Conservation (phyloP, 441 rosid genomes). For the Erodium texanum region DNA sequence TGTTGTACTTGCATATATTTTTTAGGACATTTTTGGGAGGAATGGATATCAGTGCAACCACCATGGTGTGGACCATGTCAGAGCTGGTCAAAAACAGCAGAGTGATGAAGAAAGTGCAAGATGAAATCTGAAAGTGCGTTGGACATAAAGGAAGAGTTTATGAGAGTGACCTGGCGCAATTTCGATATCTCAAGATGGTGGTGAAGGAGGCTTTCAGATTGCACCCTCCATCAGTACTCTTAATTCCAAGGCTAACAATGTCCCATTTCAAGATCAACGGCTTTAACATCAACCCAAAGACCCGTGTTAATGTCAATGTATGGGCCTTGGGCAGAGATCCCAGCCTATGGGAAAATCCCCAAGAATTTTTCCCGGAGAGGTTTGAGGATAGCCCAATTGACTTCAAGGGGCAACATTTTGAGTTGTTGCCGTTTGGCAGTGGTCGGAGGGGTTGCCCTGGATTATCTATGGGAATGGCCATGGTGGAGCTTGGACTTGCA, state of each 20-base stretch:
- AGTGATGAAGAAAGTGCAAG: slow-evolving; percentile 42
- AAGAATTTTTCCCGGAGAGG: not conserved
- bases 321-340: not conserved
- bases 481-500: not conserved
- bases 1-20: not conserved
- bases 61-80: slow-evolving; percentile 45
- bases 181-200: slow-evolving; percentile 35
- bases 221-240: slow-evolving; percentile 19
- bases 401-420: not conserved
- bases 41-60: slow-evolving; percentile 27
- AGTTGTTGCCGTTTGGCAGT: not conserved
- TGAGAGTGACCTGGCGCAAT: slow-evolving; percentile 24
- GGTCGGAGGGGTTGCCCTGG: not conserved
- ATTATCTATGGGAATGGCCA: not conserved
- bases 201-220: slow-evolving; percentile 37
- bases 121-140: slow-evolving; percentile 29
- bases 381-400: not conserved
- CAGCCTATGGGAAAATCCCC: not conserved
- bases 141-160: slow-evolving; percentile 24
- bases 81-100: slow-evolving; percentile 7
- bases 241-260: slow-evolving; percentile 40
- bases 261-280: slow-evolving; percentile 28
- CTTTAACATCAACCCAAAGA: not conserved
- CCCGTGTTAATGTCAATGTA: not conserved
- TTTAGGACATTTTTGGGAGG: slow-evolving; percentile 42